phyloP scores from a whole-genome alignment of 1,284 basidiomycete genomes.

The Boletellus dicymbophilus region DNA sequence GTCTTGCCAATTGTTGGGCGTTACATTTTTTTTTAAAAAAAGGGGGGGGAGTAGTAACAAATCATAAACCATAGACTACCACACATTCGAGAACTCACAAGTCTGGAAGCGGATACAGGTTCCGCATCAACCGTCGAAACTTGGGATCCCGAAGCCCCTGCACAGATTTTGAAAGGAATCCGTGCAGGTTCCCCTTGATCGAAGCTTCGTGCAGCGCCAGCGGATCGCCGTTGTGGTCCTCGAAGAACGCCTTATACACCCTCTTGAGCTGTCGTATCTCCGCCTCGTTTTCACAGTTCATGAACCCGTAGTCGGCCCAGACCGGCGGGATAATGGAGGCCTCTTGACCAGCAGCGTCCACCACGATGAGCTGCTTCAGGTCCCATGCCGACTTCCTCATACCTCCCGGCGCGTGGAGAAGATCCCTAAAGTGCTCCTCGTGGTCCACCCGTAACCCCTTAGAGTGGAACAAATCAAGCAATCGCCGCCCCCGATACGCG shows the following conservation, averaged over 20 bases:
- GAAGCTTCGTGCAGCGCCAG: constrained; percentile 3
- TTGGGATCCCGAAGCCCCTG: background rate
- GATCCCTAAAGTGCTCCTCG: background rate
- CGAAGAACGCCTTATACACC: constrained; percentile 1
- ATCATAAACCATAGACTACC: no score
- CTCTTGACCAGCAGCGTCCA: background rate
- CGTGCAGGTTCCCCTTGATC: background rate
- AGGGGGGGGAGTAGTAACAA: no score
- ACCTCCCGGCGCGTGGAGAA: background rate
- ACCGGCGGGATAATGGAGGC: background rate
- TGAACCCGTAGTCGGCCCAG: constrained; percentile 2
- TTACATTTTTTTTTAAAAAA: no score
- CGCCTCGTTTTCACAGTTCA: background rate
- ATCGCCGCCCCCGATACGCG: background rate
- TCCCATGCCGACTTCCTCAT: background rate
- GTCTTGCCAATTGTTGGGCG: no score
- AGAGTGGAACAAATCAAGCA: background rate
- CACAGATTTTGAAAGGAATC: background rate
- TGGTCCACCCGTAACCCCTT: background rate
- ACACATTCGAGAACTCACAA: no score
- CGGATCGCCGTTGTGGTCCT: background rate
- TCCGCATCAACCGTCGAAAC: constrained; percentile 2
- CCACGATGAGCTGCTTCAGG: background rate
- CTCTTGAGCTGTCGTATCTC: background rate
- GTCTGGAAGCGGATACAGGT: background rate